A percentile compares a stretch with the other conserved stretches of the same genome.
phyloP scores from a whole-genome alignment of 1,284 basidiomycete species.

The Ustilago sp. region DNA sequence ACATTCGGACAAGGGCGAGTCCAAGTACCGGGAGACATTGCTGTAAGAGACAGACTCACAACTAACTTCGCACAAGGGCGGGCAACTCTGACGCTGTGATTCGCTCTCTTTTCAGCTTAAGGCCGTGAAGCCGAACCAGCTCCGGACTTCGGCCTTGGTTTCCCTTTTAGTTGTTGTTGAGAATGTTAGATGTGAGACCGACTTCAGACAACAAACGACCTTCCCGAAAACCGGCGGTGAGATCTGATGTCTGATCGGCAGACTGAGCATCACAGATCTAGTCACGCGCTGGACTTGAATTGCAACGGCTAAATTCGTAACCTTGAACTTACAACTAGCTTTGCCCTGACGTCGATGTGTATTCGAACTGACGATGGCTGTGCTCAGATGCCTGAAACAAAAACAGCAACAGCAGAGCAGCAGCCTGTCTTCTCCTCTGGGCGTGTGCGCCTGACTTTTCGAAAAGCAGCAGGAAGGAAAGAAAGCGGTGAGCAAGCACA shows the following conservation, averaged over 20 bases:
- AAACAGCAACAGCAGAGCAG: not conserved
- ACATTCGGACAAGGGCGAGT: slow-evolving; percentile 18
- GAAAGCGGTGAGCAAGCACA: too few species aligned
- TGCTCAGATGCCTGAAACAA: slow-evolving; percentile 1
- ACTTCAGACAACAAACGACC: not conserved
- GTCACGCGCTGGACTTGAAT: slow-evolving; percentile 3
- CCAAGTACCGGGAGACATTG: slow-evolving; percentile 17
- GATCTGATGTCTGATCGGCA: slow-evolving; percentile 8
- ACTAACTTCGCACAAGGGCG: not conserved
- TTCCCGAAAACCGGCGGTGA: not conserved
- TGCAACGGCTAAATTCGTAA: not conserved
- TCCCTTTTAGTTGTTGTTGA: not conserved
- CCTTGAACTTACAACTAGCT: not conserved
- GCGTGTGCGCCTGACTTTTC: not conserved
- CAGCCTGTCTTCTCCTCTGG: not conserved
- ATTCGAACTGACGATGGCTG: slow-evolving; percentile 5
- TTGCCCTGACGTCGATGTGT: not conserved
- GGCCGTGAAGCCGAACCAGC: slow-evolving; percentile 7
- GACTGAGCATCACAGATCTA: not conserved
- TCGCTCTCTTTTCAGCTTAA: slow-evolving; percentile 9
- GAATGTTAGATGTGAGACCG: not conserved
- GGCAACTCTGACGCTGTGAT: slow-evolving; percentile 2
- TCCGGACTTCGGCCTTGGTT: slow-evolving; percentile 10
- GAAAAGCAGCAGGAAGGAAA: not conserved
- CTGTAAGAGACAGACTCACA: not conserved